Conservation (phyloP, 176 grass and related monocot species). For the Lolium rigidum region DNA sequence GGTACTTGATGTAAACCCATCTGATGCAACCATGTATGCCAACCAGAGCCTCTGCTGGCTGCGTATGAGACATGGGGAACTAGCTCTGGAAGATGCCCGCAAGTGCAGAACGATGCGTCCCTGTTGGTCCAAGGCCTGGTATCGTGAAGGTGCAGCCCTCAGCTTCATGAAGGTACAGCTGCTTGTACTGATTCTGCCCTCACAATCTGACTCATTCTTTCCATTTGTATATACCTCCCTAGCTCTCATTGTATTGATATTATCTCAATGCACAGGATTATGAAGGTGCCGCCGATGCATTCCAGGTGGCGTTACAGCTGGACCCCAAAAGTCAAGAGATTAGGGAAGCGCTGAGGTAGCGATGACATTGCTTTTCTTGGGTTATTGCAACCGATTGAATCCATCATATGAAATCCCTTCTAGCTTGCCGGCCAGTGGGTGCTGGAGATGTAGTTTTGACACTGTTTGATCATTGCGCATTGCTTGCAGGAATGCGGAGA, state of each 20-base stretch:
- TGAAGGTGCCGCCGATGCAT: not conserved
- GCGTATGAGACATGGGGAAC: constrained; percentile 13
- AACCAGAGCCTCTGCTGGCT: constrained; percentile 30
- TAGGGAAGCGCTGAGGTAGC: constrained; percentile 17
- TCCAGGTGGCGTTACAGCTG: not conserved
- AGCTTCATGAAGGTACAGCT: constrained; percentile 16
- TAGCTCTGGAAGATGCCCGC: constrained; percentile 2
- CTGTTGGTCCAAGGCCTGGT: constrained; percentile 17
- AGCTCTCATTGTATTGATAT: not conserved
- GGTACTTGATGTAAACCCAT: constrained; percentile 13
- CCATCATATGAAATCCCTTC: not conserved
- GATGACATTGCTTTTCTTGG: not conserved
- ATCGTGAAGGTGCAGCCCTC: constrained; percentile 10
- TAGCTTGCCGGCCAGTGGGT: not conserved
- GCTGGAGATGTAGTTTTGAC: not conserved
- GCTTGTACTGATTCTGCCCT: not conserved
- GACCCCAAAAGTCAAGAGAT: not conserved
- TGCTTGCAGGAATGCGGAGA: constrained; percentile 11
- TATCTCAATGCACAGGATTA: not conserved
- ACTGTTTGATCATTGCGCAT: not conserved
- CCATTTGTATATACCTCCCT: not conserved
- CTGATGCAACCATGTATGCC: constrained; percentile 27
- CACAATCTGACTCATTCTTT: not conserved
- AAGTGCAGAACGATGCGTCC: constrained; percentile 20
- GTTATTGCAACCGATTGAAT: not conserved